Base-by-base conservation (phyloP, 768 basidiomycete genomes). In the Tylopilus plumbeoviolaceoides region DNA sequence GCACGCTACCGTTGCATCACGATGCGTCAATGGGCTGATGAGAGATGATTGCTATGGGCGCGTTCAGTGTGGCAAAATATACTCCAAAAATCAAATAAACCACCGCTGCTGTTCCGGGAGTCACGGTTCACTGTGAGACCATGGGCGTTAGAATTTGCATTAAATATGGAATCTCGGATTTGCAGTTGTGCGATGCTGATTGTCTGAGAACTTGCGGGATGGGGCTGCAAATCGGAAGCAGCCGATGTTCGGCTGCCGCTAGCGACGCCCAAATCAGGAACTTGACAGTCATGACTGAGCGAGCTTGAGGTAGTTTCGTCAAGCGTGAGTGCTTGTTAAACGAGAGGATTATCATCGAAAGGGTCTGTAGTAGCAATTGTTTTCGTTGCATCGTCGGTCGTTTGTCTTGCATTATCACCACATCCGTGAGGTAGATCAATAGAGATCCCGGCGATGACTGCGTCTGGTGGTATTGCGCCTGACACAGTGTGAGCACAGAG, bases 151-250 rank as follows among this genome's bases (percentile, higher is more conserved):
- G 58, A 51, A 7, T 35, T 49, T 11, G 57, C 3, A 4, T 46
- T 8, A 18, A 59, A 23, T 20, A 59, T 35, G 1, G 57, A 51
- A n/a, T 59, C 33, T 1, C 49, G 23, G 8, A 51, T 23, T 33
- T 33, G 31, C 4, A 28, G 27, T 47, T 25, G n/a, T n/a, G n/a
- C n/a, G 23, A 46, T 11, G 8, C 31, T 42, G 21, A 53, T 25
- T 2, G 50, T 1, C n/a, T 39, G n/a, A 6, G 44, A n/a, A n/a
- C 51, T 52, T 9, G 51, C 40, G 8, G 44, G 51, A 10, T 21
- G 44, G 7, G 36, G n/a, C 36, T 8, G 27, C 27, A 28, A 8
- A 28, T 28, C 27, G 27, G 27, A 8, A 8, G 27, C 8, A 28
- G 4, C 27, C 8, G 27, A 14, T 1, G 12, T 18, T 33, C 20